Evolutionary conservation across 2,329 filamentous ascomycete species (phyloP).

Genomic region (Fusarium transvaalense): DNA sequence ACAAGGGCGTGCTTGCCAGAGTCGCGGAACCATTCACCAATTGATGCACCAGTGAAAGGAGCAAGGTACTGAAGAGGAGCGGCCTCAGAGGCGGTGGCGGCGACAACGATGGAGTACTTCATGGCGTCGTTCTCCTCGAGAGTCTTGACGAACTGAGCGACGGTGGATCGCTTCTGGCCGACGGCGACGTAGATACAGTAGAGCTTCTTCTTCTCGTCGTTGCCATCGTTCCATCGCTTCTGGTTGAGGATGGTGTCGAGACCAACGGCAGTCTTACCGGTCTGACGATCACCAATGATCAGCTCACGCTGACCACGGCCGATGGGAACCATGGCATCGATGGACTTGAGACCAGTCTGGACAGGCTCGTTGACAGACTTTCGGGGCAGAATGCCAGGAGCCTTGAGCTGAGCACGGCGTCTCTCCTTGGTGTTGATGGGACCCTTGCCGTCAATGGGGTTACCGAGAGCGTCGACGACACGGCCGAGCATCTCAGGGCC

Average conservation of each 20-base stretch:
- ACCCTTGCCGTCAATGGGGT: conserved; percentile 99
- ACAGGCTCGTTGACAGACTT: conserved; percentile 98
- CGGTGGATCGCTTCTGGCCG: conserved; percentile 99
- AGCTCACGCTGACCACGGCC: conserved; percentile 99
- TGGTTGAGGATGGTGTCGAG: conserved; percentile 99
- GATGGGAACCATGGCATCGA: conserved; percentile 99
- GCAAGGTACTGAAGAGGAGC: conserved; percentile 94
- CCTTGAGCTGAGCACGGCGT: conserved; percentile 98
- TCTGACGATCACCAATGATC: conserved; percentile 99
- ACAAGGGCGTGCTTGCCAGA: conserved; percentile 89
- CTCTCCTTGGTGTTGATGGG: conserved; percentile 92
- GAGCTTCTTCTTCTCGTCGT: conserved; percentile 96
- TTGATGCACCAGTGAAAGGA: conserved; percentile 89
- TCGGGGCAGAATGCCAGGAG: conserved; percentile 96
- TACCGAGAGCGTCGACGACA: conserved; percentile 98
- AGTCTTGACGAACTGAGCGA: conserved; percentile 99
- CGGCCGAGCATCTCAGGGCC: conserved; percentile 93
- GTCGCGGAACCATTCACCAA: conserved; percentile 84
- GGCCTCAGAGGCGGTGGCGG: conserved; percentile 96
- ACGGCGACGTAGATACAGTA: conserved; percentile 99
- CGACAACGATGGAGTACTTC: conserved; percentile 96
- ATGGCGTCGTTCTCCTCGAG: conserved; percentile 99
- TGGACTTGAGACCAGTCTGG: conserved; percentile 98
- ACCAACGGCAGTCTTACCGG: conserved; percentile 98
- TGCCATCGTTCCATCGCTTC: conserved; percentile 92